Conservation (phyloP, 805 yeast species). For the Teunomyces funiuensis region DNA sequence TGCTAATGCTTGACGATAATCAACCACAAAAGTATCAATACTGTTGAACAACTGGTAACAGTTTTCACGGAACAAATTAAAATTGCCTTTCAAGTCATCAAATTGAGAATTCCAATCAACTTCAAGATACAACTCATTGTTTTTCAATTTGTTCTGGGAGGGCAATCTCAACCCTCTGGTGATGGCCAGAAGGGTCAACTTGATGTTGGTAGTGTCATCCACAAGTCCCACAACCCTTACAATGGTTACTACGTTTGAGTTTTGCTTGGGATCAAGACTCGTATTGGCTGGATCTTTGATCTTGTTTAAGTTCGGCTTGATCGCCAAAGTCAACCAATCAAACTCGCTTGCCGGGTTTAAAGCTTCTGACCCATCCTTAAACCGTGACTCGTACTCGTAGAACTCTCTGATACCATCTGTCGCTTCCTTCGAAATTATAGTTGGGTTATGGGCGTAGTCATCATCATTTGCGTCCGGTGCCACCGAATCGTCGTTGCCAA, state of each 20-base stretch:
- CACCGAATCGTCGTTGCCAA: slow-evolving; percentile 17
- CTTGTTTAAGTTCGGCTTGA: slow-evolving; percentile 32
- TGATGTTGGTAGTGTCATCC: slow-evolving; percentile 43
- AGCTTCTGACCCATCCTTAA: slow-evolving; percentile 4
- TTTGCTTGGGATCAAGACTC: slow-evolving; percentile 8
- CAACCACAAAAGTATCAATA: slow-evolving; percentile 40
- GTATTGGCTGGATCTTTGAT: slow-evolving; percentile 23
- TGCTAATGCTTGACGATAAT: slow-evolving; percentile 35
- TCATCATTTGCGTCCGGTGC: slow-evolving; percentile 12
- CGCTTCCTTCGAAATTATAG: slow-evolving; percentile 30
- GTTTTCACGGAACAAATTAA: slow-evolving; percentile 20
- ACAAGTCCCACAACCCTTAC: slow-evolving; percentile 48
- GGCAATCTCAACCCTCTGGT: slow-evolving; percentile 32
- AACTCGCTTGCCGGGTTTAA: slow-evolving; percentile 18
- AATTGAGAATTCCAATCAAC: slow-evolving; percentile 25
- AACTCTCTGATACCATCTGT: slow-evolving; percentile 29
- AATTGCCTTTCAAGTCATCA: slow-evolving; percentile 15
- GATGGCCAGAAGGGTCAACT: slow-evolving; percentile 50
- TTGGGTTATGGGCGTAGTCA: slow-evolving; percentile 13
- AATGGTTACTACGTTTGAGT: slow-evolving; percentile 36
- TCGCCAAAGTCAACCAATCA: slow-evolving; percentile 40
- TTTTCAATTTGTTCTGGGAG: slow-evolving; percentile 6
- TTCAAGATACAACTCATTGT: slow-evolving; percentile 28
- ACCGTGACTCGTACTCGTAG: slow-evolving; percentile 9
- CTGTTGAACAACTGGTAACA: slow-evolving; percentile 25